These are phyloP conservation scores for Kwoniella europaea DNA, from an alignment of 768 basidiomycete species.

Conservation along the genomic window DNA sequence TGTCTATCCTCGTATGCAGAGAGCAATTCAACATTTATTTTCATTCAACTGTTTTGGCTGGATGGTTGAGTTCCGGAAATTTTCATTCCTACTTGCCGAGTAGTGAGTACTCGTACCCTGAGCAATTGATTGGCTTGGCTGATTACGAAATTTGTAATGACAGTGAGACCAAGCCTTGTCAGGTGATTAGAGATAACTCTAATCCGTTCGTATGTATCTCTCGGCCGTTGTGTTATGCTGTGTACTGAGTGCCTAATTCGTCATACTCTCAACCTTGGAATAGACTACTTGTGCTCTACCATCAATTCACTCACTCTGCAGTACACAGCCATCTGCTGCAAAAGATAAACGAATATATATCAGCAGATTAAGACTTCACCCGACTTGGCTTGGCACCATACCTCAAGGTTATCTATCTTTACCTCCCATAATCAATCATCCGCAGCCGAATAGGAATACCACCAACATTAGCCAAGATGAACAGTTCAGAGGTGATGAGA, in stretches of 20 bases:
- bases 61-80: not conserved
- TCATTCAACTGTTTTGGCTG: not conserved
- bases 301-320: not conserved
- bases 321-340: constrained; percentile 1
- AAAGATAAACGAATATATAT: not conserved
- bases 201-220: constrained; percentile 2
- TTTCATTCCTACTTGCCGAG: constrained; percentile 7
- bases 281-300: not conserved
- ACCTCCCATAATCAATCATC: not conserved
- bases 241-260: constrained; percentile 9
- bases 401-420: not conserved
- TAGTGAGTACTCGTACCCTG: not conserved
- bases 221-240: not conserved
- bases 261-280: not conserved
- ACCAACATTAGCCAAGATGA: not conserved
- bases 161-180: not conserved
- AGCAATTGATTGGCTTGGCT: too few relatives aligned
- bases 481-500: constrained; percentile 1
- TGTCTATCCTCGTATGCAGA: not conserved
- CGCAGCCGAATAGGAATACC: not conserved
- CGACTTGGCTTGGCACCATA: not conserved
- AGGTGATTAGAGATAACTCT: constrained; percentile 9
- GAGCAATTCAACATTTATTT: not conserved
- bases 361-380: not conserved
- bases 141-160: constrained; percentile 12